These are phyloP conservation scores for Leishmania martiniquensis DNA, from an alignment of 208 protist genomes.

Conservation along the genomic window DNA sequence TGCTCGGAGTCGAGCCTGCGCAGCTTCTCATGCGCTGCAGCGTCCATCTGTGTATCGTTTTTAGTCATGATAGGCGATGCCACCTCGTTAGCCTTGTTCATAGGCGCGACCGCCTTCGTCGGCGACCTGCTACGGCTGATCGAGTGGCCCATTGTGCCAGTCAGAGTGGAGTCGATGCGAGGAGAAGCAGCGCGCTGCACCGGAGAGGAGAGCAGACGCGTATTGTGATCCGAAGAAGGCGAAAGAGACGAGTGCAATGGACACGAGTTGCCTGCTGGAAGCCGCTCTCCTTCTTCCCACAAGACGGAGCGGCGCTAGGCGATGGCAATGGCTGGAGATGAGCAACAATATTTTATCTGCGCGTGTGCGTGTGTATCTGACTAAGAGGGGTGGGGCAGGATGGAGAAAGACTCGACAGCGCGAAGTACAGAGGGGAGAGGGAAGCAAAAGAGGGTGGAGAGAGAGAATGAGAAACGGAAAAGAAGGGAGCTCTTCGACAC, in stretches of 20 bases:
- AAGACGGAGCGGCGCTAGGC: neutral
- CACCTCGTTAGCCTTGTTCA: neutral
- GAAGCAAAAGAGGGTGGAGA: neutral
- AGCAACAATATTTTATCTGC: neutral
- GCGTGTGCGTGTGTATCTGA: neutral
- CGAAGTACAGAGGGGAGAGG: neutral
- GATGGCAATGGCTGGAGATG: neutral
- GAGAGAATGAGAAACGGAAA: neutral
- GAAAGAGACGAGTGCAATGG: neutral
- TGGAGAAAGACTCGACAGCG: neutral
- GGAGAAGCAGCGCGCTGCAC: neutral
- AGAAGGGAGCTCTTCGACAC: neutral
- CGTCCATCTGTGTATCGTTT: neutral
- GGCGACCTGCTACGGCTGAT: neutral
- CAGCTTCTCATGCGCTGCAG: neutral
- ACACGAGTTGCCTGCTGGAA: neutral
- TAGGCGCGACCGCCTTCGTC: neutral
- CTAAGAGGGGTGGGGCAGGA: neutral
- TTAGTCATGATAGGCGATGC: neutral
- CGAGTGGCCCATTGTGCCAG: slow-evolving; percentile 1
- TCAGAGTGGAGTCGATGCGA: neutral
- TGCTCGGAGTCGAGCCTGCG: neutral
- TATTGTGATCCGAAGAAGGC: neutral
- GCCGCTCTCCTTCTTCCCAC: neutral
- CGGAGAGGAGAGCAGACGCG: no score